A percentile compares a stretch with the other conserved stretches of the same genome.
These are phyloP conservation scores for Diaporthe australafricana DNA, from an alignment of 2,329 filamentous ascomycete genomes.

Conservation along the genomic window DNA sequence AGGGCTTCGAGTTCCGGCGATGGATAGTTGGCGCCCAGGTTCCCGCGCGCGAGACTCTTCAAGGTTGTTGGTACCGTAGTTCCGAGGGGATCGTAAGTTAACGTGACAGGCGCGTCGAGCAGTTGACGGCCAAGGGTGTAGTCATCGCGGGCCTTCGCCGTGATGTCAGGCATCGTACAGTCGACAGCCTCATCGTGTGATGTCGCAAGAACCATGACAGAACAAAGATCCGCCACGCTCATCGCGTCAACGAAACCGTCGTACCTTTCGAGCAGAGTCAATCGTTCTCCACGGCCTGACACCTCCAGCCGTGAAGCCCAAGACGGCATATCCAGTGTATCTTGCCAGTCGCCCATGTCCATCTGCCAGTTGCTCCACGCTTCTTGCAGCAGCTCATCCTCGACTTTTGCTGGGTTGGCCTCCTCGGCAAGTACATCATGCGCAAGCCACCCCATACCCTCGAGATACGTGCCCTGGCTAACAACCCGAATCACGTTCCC, in stretches of 20 bases:
- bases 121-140: slow-evolving; percentile 60
- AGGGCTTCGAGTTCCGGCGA: slow-evolving; percentile 43
- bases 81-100: slow-evolving; percentile 46
- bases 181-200: slow-evolving; percentile 67
- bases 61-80: slow-evolving; percentile 48
- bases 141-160: slow-evolving; percentile 60
- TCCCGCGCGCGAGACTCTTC: slow-evolving; percentile 47
- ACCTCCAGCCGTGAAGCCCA: slow-evolving; percentile 50
- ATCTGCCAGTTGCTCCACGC: slow-evolving; percentile 76
- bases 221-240: slow-evolving; percentile 75
- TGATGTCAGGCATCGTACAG: slow-evolving; percentile 69
- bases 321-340: slow-evolving; percentile 50
- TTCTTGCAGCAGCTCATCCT: slow-evolving; percentile 74
- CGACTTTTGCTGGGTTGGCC: slow-evolving; percentile 55
- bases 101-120: slow-evolving; percentile 57
- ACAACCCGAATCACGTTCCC: slow-evolving; percentile 80
- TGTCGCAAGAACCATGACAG: slow-evolving; percentile 58
- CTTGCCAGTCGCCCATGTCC: slow-evolving; percentile 69
- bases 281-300: slow-evolving; percentile 41
- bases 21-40: slow-evolving; percentile 40
- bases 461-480: slow-evolving; percentile 81
- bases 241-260: slow-evolving; percentile 67
- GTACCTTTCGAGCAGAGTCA: slow-evolving; percentile 59
- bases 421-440: slow-evolving; percentile 63
- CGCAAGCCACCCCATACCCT: slow-evolving; percentile 82